Percentiles rank a stretch among this genome's conserved stretches.
Conservation (phyloP, 2,329 filamentous ascomycete genomes). For the Diaporthe batatas region DNA sequence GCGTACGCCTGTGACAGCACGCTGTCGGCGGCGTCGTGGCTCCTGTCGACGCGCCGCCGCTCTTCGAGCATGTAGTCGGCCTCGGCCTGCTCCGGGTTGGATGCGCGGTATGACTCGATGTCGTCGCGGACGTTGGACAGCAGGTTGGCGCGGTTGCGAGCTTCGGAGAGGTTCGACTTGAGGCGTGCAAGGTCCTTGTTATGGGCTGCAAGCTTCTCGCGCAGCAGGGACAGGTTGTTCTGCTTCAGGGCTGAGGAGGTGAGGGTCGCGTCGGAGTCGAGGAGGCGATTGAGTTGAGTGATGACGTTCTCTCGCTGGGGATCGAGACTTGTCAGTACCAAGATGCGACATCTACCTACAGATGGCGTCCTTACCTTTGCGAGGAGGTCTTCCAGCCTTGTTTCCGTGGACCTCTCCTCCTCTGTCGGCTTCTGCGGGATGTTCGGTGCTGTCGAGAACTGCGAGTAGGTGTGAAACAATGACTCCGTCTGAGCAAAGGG, state of each 20-base stretch:
- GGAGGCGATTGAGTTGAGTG: constrained; percentile 84
- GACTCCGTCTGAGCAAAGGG: constrained; percentile 77
- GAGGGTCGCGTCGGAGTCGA: constrained; percentile 90
- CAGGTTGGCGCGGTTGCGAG: constrained; percentile 89
- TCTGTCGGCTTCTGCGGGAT: constrained; percentile 87
- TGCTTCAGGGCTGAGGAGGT: constrained; percentile 96
- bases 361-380: constrained; percentile 71
- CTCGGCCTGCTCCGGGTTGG: constrained; percentile 85
- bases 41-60: constrained; percentile 86
- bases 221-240: constrained; percentile 92
- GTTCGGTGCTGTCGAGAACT: constrained; percentile 85
- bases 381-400: constrained; percentile 85
- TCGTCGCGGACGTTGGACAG: constrained; percentile 92
- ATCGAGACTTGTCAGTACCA: constrained; percentile 40
- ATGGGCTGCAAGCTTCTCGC: constrained; percentile 90
- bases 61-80: constrained; percentile 98
- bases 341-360: neutral
- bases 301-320: constrained; percentile 84
- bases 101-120: constrained; percentile 87
- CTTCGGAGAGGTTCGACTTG: constrained; percentile 78
- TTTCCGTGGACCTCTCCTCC: constrained; percentile 84
- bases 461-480: constrained; percentile 87
- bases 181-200: constrained; percentile 84
- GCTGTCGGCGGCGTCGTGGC: constrained; percentile 88
- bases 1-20: constrained; percentile 97